These are phyloP conservation scores for Oryza glaberrima DNA, from an alignment of 176 grass and related monocot species.

Conservation along the genomic window DNA sequence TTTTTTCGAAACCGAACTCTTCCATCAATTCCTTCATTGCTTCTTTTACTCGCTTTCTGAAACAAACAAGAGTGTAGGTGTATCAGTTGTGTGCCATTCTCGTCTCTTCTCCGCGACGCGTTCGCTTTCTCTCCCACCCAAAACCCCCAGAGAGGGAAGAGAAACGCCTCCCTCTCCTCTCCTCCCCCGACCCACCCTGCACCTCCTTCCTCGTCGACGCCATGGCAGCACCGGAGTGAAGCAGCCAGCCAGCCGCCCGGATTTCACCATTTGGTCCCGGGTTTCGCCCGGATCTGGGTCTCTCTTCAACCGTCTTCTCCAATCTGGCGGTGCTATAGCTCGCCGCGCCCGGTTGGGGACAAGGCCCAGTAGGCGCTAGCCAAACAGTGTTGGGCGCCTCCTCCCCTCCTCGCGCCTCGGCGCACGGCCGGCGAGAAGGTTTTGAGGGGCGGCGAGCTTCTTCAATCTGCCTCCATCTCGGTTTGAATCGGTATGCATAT, in stretches of 20 bases:
- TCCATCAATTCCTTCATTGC: too few relatives aligned
- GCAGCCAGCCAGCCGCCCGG: not conserved
- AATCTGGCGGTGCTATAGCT: not conserved
- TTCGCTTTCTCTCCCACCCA: not conserved
- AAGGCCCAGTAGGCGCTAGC: not conserved
- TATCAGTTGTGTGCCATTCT: not conserved
- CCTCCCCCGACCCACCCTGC: not conserved
- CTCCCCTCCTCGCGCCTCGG: not conserved
- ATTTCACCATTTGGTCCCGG: not conserved
- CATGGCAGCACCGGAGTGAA: slow-evolving; percentile 10
- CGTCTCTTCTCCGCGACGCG: not conserved
- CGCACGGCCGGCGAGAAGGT: not conserved
- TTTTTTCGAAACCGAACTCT: too few relatives aligned
- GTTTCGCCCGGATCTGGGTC: slow-evolving; percentile 33
- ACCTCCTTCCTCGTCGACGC: not conserved
- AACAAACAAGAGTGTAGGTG: not conserved
- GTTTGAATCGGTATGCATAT: not conserved
- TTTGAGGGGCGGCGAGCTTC: not conserved
- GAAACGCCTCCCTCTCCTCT: not conserved
- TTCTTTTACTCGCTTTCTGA: not conserved
- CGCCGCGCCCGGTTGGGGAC: not conserved
- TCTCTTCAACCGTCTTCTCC: not conserved
- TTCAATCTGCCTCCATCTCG: not conserved
- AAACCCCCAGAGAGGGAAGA: not conserved
- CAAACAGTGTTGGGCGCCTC: too few relatives aligned